phyloP scores from a whole-genome alignment of 306 rosid genomes.

The Sesbania bispinosa region DNA sequence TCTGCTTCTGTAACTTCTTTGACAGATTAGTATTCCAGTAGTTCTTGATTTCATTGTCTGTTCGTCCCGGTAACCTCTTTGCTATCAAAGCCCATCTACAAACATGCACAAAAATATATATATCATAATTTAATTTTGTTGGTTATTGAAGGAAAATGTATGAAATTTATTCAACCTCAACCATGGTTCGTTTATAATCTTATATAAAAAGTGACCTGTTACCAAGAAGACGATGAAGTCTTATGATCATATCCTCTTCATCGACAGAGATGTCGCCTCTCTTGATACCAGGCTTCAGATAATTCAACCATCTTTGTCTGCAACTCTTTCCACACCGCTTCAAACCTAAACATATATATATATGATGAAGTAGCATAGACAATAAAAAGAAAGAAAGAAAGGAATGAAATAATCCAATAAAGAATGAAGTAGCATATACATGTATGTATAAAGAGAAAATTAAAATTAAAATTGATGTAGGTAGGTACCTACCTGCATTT shows the following conservation, averaged over 20 bases:
- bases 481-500: conserved; percentile 42
- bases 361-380: no score
- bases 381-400: no score
- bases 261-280: conserved; percentile 37
- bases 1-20: conserved; percentile 23
- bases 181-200: not conserved
- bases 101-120: not conserved
- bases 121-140: no score
- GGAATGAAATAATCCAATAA: no score
- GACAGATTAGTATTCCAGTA: conserved; percentile 65
- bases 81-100: conserved; percentile 86
- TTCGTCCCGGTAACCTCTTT: conserved; percentile 81
- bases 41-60: conserved; percentile 85
- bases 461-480: no score
- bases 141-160: not conserved
- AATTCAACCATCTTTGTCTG: conserved; percentile 45
- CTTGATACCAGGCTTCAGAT: conserved; percentile 39
- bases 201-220: conserved; percentile 50
- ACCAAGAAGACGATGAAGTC: conserved; percentile 54
- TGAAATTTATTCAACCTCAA: no score
- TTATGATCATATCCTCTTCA: conserved; percentile 47
- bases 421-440: no score
- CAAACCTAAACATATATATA: conserved; percentile 31
- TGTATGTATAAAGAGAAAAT: no score
- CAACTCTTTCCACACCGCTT: conserved; percentile 48